These are phyloP conservation scores for Beauveria medogensis DNA, from an alignment of 2,329 filamentous ascomycete genomes.

Conservation along the genomic window DNA sequence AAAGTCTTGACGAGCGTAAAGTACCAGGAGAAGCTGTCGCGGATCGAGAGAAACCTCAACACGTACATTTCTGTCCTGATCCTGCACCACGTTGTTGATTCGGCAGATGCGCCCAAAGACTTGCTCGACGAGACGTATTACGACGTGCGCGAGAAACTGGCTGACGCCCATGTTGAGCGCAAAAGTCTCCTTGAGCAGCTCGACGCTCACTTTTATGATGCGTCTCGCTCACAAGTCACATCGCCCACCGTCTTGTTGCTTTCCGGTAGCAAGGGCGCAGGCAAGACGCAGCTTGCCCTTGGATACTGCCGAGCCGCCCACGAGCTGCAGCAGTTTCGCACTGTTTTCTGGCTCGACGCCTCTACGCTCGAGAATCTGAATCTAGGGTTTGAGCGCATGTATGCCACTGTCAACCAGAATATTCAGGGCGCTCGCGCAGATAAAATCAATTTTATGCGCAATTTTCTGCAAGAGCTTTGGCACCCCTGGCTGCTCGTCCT, in stretches of 20 bases:
- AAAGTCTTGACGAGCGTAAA: slow-evolving; percentile 9
- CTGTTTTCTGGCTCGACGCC: slow-evolving; percentile 5
- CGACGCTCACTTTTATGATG: not conserved
- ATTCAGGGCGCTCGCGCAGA: not conserved
- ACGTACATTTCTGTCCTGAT: slow-evolving; percentile 9
- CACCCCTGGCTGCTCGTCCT: slow-evolving; percentile 5
- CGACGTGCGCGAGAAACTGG: slow-evolving; percentile 2
- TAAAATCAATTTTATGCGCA: not conserved
- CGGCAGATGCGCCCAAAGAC: slow-evolving; percentile 4
- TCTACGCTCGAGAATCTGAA: slow-evolving; percentile 6
- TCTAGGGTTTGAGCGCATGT: slow-evolving; percentile 6
- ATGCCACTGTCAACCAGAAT: not conserved
- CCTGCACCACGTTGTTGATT: slow-evolving; percentile 6
- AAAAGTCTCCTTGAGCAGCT: not conserved
- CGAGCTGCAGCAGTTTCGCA: slow-evolving; percentile 7
- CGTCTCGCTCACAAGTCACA: not conserved
- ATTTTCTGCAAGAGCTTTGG: slow-evolving; percentile 3
- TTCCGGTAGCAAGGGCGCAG: not conserved
- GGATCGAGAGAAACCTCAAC: slow-evolving; percentile 4
- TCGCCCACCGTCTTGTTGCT: slow-evolving; percentile 1
- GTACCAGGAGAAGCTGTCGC: slow-evolving; percentile 3
- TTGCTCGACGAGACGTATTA: not conserved
- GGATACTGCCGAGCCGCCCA: slow-evolving; percentile 3
- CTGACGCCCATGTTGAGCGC: not conserved
- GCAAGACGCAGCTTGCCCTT: slow-evolving; percentile 7